Conservation (phyloP, 345 rosid genomes). For the Gossypium arboreum region DNA sequence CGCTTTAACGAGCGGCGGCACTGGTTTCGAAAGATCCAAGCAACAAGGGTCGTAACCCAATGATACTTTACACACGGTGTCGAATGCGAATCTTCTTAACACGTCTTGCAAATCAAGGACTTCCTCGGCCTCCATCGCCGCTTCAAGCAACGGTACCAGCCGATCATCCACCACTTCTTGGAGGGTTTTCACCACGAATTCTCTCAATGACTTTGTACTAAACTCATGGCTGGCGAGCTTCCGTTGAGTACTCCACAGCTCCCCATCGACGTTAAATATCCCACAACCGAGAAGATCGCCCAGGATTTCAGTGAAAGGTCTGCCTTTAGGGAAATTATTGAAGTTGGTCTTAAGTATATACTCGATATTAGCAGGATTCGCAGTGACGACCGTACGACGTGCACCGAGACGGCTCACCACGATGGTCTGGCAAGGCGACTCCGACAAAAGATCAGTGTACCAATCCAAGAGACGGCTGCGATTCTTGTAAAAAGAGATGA, state of each 20-base stretch:
- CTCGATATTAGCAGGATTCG: constrained; percentile 67
- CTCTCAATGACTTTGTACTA: constrained; percentile 38
- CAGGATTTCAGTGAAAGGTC: constrained; percentile 75
- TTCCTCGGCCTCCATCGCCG: constrained; percentile 19
- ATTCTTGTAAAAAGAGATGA: constrained; percentile 64
- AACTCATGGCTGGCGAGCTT: constrained; percentile 52
- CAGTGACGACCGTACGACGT: constrained; percentile 61
- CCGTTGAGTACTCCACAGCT: constrained; percentile 56
- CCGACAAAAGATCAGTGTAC: constrained; percentile 64
- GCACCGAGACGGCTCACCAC: constrained; percentile 57
- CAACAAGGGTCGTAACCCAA: constrained; percentile 53
- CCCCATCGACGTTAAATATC: constrained; percentile 64
- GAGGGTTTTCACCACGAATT: constrained; percentile 31
- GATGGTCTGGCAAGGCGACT: constrained; percentile 54
- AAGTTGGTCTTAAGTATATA: constrained; percentile 79
- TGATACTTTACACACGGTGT: constrained; percentile 46
- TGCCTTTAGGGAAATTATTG: constrained; percentile 79
- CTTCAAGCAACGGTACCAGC: constrained; percentile 45
- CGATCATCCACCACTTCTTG: constrained; percentile 40
- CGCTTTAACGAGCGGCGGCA: constrained; percentile 42
- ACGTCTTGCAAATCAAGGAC: constrained; percentile 56
- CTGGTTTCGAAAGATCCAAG: constrained; percentile 41
- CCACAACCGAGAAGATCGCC: constrained; percentile 78
- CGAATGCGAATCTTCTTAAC: constrained; percentile 54
- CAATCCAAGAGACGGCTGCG: constrained; percentile 66